These are phyloP conservation scores for Diaporthe sp. DNA, from an alignment of 2,329 filamentous ascomycete species.

Conservation along the genomic window DNA sequence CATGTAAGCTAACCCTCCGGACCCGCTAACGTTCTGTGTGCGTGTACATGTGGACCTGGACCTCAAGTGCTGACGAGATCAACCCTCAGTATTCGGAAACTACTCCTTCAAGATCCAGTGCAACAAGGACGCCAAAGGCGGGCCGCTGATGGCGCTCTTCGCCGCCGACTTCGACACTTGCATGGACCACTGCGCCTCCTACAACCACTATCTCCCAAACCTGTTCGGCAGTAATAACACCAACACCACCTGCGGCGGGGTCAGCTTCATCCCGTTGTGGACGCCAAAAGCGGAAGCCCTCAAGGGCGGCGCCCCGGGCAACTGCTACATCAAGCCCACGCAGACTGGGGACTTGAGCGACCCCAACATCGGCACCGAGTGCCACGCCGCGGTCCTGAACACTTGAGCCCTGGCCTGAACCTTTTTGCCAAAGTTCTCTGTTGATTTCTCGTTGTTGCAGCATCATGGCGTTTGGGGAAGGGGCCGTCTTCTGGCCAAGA, in stretches of 20 bases:
- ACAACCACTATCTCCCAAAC: slow-evolving; percentile 50
- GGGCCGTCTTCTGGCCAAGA: background rate
- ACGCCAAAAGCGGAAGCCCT: slow-evolving; percentile 54
- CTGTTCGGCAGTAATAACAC: slow-evolving; percentile 45
- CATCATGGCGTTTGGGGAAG: slow-evolving; percentile 4
- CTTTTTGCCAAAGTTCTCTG: background rate
- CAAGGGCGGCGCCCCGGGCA: slow-evolving; percentile 55
- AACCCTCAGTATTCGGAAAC: slow-evolving; percentile 52
- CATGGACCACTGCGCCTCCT: slow-evolving; percentile 63
- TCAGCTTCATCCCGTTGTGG: slow-evolving; percentile 61
- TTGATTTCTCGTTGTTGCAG: background rate
- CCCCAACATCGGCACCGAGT: slow-evolving; percentile 52
- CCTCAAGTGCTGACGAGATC: slow-evolving; percentile 38
- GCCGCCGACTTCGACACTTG: slow-evolving; percentile 59
- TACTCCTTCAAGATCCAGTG: slow-evolving; percentile 59
- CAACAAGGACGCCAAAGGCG: slow-evolving; percentile 57
- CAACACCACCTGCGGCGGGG: slow-evolving; percentile 55
- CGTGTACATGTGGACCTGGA: background rate
- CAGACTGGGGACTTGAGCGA: slow-evolving; percentile 50
- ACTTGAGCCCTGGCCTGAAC: background rate
- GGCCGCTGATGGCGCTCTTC: slow-evolving; percentile 58
- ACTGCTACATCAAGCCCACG: slow-evolving; percentile 60
- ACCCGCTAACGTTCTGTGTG: background rate
- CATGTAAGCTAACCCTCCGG: slow-evolving; percentile 49
- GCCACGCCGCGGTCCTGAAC: slow-evolving; percentile 53